Evolutionary conservation across 768 basidiomycete genomes (phyloP).

Genomic region (Boletus reticulatus): DNA sequence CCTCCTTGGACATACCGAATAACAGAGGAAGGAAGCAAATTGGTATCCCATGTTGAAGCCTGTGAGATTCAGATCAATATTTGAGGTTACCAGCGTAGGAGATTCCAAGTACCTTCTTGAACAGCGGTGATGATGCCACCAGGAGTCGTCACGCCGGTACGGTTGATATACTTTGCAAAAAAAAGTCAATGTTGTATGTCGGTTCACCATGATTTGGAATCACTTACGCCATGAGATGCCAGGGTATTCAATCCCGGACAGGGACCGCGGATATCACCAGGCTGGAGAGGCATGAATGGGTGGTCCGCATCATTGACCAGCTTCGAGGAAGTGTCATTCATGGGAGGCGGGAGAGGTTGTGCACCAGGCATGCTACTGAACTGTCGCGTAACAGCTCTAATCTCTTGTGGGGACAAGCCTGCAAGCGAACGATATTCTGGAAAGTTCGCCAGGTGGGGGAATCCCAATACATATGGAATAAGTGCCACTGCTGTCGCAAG

Average conservation of each 20-base stretch:
- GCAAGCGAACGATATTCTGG: constrained; percentile 16
- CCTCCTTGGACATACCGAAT: constrained; percentile 5
- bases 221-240: constrained; percentile 21
- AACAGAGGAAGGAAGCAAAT: constrained; percentile 17
- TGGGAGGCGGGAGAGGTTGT: constrained; percentile 9
- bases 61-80: background rate
- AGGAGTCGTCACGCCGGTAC: constrained; percentile 15
- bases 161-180: constrained; percentile 14
- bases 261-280: constrained; percentile 20
- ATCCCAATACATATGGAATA: background rate
- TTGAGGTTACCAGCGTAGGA: background rate
- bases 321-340: constrained; percentile 24
- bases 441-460: constrained; percentile 10
- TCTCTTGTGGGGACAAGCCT: constrained; percentile 13
- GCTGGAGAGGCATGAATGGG: constrained; percentile 3
- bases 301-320: constrained; percentile 4
- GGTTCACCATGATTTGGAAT: background rate
- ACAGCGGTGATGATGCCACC: constrained; percentile 20
- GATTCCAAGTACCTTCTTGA: constrained; percentile 13
- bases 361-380: constrained; percentile 14
- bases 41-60: constrained; percentile 23
- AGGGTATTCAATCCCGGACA: constrained; percentile 23
- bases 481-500: background rate
- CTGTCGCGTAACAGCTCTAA: constrained; percentile 3
- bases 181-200: background rate